phyloP scores from a whole-genome alignment of 306 rosid genomes.

The Ochetophila trinervis region DNA sequence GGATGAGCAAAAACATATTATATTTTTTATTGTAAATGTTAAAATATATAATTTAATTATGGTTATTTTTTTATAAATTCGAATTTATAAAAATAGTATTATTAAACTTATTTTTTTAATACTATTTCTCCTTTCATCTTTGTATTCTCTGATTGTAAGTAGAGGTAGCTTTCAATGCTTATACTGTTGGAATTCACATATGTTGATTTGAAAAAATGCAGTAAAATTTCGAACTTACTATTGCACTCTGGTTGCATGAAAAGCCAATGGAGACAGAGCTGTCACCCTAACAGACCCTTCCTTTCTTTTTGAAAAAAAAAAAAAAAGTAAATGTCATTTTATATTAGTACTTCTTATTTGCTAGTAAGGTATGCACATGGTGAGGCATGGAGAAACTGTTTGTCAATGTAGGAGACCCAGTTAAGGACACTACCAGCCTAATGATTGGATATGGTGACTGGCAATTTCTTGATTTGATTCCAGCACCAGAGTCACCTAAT shows the following conservation, averaged over 20 bases:
- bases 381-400: slow-evolving; percentile 33
- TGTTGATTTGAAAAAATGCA: no score
- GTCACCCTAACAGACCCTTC: background rate
- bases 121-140: no score
- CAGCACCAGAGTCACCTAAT: slow-evolving; percentile 26
- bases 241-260: slow-evolving; percentile 14
- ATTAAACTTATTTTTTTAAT: no score
- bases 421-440: slow-evolving; percentile 61
- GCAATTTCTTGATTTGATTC: slow-evolving; percentile 42
- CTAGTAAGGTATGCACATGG: slow-evolving; percentile 56
- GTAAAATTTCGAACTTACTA: background rate
- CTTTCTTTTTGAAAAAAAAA: background rate
- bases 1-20: no score
- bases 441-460: slow-evolving; percentile 56
- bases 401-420: slow-evolving; percentile 23
- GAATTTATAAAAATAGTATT: no score
- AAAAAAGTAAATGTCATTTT: background rate
- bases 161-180: no score
- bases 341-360: slow-evolving; percentile 25
- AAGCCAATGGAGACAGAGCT: slow-evolving; percentile 10
- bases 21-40: no score
- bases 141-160: no score
- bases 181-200: no score
- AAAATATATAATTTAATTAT: no score
- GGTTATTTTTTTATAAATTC: no score